Percentiles rank a stretch among this genome's conserved stretches.
phyloP scores from a whole-genome alignment of 192 early-diverging fungal species.

The Dissophora ornata region DNA sequence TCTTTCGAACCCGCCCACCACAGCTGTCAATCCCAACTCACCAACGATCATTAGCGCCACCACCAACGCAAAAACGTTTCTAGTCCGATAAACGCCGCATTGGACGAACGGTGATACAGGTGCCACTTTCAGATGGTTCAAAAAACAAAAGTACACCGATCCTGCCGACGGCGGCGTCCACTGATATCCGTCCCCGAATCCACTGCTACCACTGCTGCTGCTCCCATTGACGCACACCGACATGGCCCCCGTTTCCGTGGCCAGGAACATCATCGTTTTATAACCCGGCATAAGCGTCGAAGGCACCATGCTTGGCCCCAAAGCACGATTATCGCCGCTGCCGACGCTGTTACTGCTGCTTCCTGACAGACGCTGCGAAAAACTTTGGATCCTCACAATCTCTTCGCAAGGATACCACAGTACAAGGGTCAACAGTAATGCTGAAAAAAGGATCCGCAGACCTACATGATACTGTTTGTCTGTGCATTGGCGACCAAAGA shows the following conservation, averaged over 20 bases:
- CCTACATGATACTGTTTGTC: neutral
- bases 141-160: conserved; percentile 12
- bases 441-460: neutral
- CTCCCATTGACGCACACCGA: too few relatives aligned
- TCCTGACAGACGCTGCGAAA: neutral
- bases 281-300: too few relatives aligned
- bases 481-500: neutral
- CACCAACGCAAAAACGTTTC: conserved; percentile 10
- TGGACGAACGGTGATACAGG: conserved; percentile 3
- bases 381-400: neutral
- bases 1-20: too few relatives aligned
- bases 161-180: neutral
- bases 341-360: neutral
- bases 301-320: too few relatives aligned
- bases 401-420: conserved; percentile 8
- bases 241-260: too few relatives aligned
- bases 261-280: too few relatives aligned
- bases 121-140: conserved; percentile 6
- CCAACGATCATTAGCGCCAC: neutral
- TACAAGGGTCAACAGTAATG: neutral
- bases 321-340: neutral
- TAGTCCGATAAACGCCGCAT: conserved; percentile 8
- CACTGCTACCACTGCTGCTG: too few relatives aligned
- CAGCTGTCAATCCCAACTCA: too few relatives aligned
- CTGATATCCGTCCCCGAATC: neutral